These are phyloP conservation scores for Syzygium aqueum DNA, from an alignment of 345 rosid genomes.

Conservation along the genomic window DNA sequence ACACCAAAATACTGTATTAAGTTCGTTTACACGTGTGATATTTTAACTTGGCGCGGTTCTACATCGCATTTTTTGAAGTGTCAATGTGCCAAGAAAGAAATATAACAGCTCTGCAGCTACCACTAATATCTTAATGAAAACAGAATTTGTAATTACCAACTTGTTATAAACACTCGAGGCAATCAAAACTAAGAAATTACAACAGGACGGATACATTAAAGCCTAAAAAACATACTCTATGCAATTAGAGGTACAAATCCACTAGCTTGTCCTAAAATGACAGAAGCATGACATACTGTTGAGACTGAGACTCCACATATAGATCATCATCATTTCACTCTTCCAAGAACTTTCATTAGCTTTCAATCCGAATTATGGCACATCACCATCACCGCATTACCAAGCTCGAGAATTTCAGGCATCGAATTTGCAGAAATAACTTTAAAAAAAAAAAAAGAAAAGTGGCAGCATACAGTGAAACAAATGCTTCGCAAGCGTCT, in stretches of 20 bases:
- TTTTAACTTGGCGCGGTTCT: not conserved
- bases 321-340: not conserved
- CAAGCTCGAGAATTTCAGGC: not conserved
- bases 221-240: not conserved
- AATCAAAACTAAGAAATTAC: not conserved
- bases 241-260: not conserved
- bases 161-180: not conserved
- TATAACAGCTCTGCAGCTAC: not conserved
- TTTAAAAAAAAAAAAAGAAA: not conserved
- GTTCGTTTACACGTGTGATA: not conserved
- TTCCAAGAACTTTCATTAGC: not conserved
- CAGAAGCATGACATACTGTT: not conserved
- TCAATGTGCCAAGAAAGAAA: not conserved
- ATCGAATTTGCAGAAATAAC: not conserved
- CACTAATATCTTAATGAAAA: not conserved
- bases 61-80: not conserved
- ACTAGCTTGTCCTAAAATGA: not conserved
- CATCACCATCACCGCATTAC: not conserved
- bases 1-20: not conserved
- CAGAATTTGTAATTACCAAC: not conserved
- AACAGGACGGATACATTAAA: not conserved
- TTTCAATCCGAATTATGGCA: not conserved
- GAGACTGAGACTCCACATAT: not conserved
- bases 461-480: conserved; percentile 58
- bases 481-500: conserved; percentile 92